A percentile compares a stretch with the other conserved stretches of the same genome.
These are phyloP conservation scores for Diaporthe australafricana DNA, from an alignment of 2,329 filamentous ascomycete species.

Conservation along the genomic window DNA sequence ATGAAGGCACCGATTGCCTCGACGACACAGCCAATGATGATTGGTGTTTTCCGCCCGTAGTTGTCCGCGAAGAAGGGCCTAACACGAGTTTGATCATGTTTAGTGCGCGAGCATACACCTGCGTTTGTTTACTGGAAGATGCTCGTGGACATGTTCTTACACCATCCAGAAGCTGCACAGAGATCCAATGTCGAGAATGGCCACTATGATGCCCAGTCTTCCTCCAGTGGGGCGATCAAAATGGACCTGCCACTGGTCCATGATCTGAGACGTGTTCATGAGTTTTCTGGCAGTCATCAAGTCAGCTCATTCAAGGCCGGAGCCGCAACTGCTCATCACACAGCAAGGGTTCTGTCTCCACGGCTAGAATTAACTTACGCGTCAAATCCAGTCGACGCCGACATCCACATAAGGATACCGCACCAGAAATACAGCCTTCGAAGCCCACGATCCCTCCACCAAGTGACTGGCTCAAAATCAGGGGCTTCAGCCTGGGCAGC, in stretches of 20 bases:
- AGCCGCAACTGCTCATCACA: neutral
- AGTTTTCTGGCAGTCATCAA: slow-evolving; percentile 53
- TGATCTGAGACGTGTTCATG: slow-evolving; percentile 69
- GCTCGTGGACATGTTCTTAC: neutral
- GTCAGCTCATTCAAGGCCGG: slow-evolving; percentile 41
- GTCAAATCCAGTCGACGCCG: slow-evolving; percentile 72
- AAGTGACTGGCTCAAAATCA: slow-evolving; percentile 65
- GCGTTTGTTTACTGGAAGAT: neutral
- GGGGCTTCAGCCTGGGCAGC: slow-evolving; percentile 58
- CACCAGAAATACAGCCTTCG: slow-evolving; percentile 66
- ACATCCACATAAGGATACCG: slow-evolving; percentile 67
- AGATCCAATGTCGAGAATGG: slow-evolving; percentile 64
- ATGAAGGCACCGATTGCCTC: slow-evolving; percentile 59
- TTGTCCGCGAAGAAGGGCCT: slow-evolving; percentile 57
- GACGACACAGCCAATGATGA: slow-evolving; percentile 56
- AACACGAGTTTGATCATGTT: neutral
- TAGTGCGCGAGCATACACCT: neutral
- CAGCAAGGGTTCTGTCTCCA: neutral
- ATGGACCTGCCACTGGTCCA: slow-evolving; percentile 63
- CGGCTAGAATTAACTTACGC: slow-evolving; percentile 49
- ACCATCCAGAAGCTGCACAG: slow-evolving; percentile 58
- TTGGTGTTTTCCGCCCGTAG: slow-evolving; percentile 56
- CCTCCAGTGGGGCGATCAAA: slow-evolving; percentile 58
- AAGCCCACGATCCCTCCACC: slow-evolving; percentile 67
- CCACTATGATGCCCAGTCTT: slow-evolving; percentile 61